A percentile compares a stretch with the other conserved stretches of the same genome.
phyloP scores from a whole-genome alignment of 768 basidiomycete genomes.

The Terana coerulea region DNA sequence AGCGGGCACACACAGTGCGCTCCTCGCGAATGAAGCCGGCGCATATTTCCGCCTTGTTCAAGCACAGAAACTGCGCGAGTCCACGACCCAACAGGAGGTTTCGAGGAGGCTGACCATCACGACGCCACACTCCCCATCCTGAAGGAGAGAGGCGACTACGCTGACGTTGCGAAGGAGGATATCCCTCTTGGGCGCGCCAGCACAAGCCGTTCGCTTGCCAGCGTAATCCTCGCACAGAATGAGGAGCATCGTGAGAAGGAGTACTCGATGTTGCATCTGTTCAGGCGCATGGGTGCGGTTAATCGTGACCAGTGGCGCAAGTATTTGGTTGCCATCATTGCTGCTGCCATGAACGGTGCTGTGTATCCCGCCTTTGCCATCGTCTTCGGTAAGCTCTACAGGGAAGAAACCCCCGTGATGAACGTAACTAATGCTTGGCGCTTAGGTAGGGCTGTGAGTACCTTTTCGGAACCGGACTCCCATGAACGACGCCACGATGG shows the following conservation, averaged over 20 bases:
- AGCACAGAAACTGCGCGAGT: constrained; percentile 75
- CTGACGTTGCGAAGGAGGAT: constrained; percentile 60
- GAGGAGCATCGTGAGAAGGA: constrained; percentile 29
- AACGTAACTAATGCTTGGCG: no score
- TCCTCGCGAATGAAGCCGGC: constrained; percentile 55
- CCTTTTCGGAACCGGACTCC: constrained; percentile 44
- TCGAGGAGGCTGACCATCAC: constrained; percentile 23
- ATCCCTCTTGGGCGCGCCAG: constrained; percentile 50
- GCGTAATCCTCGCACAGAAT: constrained; percentile 61
- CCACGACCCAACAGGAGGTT: constrained; percentile 30
- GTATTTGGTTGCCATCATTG: constrained; percentile 55
- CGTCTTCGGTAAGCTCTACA: constrained; percentile 43
- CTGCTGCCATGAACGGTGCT: constrained; percentile 53
- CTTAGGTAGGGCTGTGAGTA: constrained; percentile 52
- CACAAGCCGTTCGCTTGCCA: constrained; percentile 60
- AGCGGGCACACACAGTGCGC: constrained; percentile 70
- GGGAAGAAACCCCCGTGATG: no score
- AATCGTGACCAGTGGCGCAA: constrained; percentile 53
- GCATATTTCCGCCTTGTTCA: constrained; percentile 73
- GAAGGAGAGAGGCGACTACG: constrained; percentile 29
- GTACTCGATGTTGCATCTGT: constrained; percentile 56
- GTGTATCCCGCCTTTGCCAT: constrained; percentile 58
- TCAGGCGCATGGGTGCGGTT: constrained; percentile 64
- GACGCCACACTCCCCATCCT: constrained; percentile 30
- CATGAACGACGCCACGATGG: constrained; percentile 48